Percentiles rank a stretch among this genome's conserved stretches.
These are phyloP conservation scores for Angomonas ambiguus DNA, from an alignment of 208 protist genomes.

Conservation along the genomic window DNA sequence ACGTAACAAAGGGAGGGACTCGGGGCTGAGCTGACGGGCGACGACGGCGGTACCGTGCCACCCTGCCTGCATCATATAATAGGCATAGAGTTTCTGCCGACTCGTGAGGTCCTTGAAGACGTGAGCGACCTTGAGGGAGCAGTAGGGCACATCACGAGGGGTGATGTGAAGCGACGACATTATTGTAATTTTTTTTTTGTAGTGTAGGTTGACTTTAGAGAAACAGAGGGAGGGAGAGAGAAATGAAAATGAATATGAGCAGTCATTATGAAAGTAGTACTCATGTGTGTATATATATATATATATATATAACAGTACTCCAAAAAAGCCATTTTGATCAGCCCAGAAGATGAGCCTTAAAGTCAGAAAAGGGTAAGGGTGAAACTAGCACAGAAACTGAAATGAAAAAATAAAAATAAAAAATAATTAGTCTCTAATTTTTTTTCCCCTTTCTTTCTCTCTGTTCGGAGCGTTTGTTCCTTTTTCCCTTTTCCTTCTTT, in stretches of 20 bases:
- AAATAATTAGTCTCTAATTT: too few species aligned
- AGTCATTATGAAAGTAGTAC: not conserved
- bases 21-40: conserved; percentile 48
- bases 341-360: not conserved
- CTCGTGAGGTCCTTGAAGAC: conserved; percentile 74
- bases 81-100: conserved; percentile 77
- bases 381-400: not conserved
- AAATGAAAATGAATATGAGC: conserved; percentile 2
- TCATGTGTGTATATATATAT: not conserved
- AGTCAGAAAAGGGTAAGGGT: not conserved
- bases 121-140: conserved; percentile 39
- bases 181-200: not conserved
- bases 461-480: not conserved
- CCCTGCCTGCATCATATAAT: conserved; percentile 61
- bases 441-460: too few species aligned
- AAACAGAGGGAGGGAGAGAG: not conserved
- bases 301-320: not conserved
- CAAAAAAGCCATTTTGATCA: not conserved
- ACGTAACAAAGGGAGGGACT: conserved; percentile 54
- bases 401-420: not conserved
- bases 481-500: conserved; percentile 3
- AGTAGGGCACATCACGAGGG: conserved; percentile 62
- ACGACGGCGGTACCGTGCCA: conserved; percentile 51
- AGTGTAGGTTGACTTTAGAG: not conserved
- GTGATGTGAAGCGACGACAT: conserved; percentile 38